Evolutionary conservation across 2,329 filamentous ascomycete species (phyloP).

Genomic region (Ophiostoma sp.): DNA sequence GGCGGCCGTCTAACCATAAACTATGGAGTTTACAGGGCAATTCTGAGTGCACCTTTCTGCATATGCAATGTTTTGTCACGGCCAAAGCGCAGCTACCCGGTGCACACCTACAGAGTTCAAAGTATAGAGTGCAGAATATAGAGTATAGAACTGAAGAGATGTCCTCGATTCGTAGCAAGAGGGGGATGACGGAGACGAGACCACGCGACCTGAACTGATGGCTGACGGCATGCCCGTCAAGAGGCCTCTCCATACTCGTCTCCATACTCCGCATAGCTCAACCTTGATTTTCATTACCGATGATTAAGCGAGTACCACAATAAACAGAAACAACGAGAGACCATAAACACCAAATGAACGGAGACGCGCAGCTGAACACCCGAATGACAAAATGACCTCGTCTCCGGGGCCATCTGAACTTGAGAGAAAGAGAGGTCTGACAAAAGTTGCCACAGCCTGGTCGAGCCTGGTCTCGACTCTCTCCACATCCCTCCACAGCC

Average conservation of each 20-base stretch:
- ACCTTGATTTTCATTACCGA: neutral
- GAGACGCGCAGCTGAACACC: neutral
- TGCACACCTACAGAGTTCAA: neutral
- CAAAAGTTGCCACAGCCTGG: neutral
- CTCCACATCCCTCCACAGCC: neutral
- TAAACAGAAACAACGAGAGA: neutral
- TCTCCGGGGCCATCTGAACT: too few relatives aligned
- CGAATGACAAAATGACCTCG: neutral
- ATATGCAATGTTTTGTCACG: neutral
- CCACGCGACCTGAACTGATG: neutral
- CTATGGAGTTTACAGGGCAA: too few relatives aligned
- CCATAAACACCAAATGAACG: neutral
- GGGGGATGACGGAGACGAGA: neutral
- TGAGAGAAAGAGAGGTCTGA: too few relatives aligned
- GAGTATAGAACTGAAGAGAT: too few relatives aligned
- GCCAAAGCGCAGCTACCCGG: neutral
- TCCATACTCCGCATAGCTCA: neutral
- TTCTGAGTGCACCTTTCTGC: neutral
- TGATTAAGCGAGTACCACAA: neutral
- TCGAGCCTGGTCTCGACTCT: neutral
- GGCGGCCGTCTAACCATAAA: too few relatives aligned
- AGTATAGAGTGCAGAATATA: neutral
- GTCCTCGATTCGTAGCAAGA: neutral
- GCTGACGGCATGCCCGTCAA: neutral
- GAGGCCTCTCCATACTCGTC: neutral